These are phyloP conservation scores for Trichosphaerium sp. DNA, from an alignment of 78 protist species.

Conservation along the genomic window DNA sequence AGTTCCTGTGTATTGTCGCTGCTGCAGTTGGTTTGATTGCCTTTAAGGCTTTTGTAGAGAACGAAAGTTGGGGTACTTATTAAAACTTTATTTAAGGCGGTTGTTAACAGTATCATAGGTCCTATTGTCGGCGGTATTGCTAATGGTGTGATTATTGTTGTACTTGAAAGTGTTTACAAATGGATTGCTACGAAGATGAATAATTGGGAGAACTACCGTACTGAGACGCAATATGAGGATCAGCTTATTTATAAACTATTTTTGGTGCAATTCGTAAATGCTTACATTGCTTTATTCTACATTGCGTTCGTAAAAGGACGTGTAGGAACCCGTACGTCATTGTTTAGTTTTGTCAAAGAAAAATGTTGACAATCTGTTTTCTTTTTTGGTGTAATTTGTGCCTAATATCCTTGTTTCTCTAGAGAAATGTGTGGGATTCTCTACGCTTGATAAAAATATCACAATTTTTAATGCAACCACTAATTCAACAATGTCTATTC, in stretches of 20 bases:
- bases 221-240: constrained; percentile 16
- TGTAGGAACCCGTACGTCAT: background rate
- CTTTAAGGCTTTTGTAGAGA: too few relatives aligned
- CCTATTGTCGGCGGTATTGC: background rate
- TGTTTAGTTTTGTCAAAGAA: background rate
- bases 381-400: background rate
- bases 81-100: too few relatives aligned
- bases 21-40: too few relatives aligned
- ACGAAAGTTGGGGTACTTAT: too few relatives aligned
- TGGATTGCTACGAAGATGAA: background rate
- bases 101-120: too few relatives aligned
- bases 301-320: constrained; percentile 27
- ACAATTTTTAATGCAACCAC: background rate
- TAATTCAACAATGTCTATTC: background rate
- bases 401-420: background rate
- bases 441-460: background rate
- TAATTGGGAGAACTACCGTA: constrained; percentile 54
- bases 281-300: constrained; percentile 27
- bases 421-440: background rate
- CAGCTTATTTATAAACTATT: constrained; percentile 16
- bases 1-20: too few relatives aligned
- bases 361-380: background rate
- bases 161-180: background rate
- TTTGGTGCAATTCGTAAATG: constrained; percentile 39
- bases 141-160: background rate